Evolutionary conservation across 2,329 filamentous ascomycete species (phyloP).

Genomic region (Pseudocercospora crystallina): DNA sequence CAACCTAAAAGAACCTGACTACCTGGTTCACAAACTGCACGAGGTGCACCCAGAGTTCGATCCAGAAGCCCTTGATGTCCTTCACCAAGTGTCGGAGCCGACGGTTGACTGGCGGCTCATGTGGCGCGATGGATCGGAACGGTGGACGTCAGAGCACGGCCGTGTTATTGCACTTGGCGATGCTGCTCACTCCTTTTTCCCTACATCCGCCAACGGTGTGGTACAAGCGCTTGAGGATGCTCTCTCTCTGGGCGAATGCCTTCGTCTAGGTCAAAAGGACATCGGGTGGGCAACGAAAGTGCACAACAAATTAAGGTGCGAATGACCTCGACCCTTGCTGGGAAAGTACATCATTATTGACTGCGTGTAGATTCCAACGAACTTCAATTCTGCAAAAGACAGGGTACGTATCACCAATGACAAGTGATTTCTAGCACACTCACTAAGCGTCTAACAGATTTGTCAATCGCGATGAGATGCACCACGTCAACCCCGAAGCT

Average conservation of each 20-base stretch:
- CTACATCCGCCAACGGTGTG: constrained; percentile 54
- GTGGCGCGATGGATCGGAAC: constrained; percentile 54
- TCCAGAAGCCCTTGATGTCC: constrained; percentile 3
- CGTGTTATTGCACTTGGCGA: constrained; percentile 50
- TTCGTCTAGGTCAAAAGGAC: constrained; percentile 3
- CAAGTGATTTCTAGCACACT: background rate
- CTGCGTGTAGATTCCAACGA: constrained; percentile 3
- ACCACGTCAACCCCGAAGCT: constrained; percentile 1
- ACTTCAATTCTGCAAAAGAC: background rate
- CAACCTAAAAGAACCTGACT: constrained; percentile 2
- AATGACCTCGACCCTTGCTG: background rate
- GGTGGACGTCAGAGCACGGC: constrained; percentile 44
- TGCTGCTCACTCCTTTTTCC: constrained; percentile 52
- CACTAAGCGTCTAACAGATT: background rate
- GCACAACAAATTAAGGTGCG: constrained; percentile 6
- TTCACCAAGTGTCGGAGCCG: constrained; percentile 8
- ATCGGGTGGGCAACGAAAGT: background rate
- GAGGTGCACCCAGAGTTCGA: background rate
- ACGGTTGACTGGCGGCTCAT: constrained; percentile 56
- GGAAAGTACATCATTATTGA: background rate
- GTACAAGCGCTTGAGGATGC: constrained; percentile 53
- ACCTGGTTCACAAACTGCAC: background rate
- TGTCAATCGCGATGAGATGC: constrained; percentile 8
- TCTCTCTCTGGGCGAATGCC: constrained; percentile 45
- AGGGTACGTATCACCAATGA: background rate